These are phyloP conservation scores for Withania somnifera DNA, from an alignment of 305 asterid species.

Conservation along the genomic window DNA sequence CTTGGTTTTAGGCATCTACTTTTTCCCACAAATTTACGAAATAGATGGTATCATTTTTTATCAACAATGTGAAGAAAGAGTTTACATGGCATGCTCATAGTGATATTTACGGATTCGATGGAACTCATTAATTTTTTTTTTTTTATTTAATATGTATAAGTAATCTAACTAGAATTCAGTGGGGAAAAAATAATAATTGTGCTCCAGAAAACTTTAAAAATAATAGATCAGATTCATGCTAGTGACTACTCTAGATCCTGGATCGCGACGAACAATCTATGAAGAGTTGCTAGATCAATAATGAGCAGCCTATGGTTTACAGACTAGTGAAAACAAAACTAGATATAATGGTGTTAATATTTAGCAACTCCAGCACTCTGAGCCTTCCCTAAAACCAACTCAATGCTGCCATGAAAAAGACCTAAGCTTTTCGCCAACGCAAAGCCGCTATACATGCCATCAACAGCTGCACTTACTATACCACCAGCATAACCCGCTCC, in stretches of 20 bases:
- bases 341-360: slow-evolving; percentile 23
- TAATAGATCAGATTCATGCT: background rate
- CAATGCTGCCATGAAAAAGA: slow-evolving; percentile 39
- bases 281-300: background rate
- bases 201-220: background rate
- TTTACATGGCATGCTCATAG: background rate
- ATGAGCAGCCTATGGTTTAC: background rate
- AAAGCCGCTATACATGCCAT: slow-evolving; percentile 80
- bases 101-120: too few relatives aligned
- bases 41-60: background rate
- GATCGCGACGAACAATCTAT: background rate
- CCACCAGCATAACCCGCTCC: slow-evolving; percentile 98
- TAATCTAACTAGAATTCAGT: background rate
- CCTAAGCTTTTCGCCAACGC: slow-evolving; percentile 70
- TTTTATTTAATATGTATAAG: too few relatives aligned
- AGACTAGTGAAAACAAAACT: background rate
- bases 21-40: too few relatives aligned
- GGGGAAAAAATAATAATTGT: background rate
- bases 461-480: slow-evolving; percentile 91
- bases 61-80: background rate
- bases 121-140: too few relatives aligned
- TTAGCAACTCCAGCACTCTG: slow-evolving; percentile 46
- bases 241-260: background rate
- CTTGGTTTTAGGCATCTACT: too few relatives aligned
- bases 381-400: slow-evolving; percentile 42